Conservation (phyloP, 2,329 filamentous ascomycete species). For the Ascochyta koolunga region DNA sequence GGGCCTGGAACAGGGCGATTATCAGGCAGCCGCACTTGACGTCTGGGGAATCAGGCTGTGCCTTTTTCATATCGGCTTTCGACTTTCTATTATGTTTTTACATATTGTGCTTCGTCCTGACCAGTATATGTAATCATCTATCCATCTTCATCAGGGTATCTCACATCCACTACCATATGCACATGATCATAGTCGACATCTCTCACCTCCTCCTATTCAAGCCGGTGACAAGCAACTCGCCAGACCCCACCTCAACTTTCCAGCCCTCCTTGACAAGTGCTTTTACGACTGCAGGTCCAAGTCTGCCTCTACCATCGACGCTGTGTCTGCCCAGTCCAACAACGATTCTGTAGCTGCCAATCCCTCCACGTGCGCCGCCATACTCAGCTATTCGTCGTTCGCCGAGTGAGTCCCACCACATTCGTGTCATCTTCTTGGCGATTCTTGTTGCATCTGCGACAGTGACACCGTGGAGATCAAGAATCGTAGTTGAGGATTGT, state of each 20-base stretch:
- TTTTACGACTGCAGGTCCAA: constrained; percentile 81
- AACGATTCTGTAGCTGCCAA: constrained; percentile 71
- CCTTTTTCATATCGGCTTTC: background rate
- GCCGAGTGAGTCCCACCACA: constrained; percentile 79
- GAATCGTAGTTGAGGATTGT: constrained; percentile 69
- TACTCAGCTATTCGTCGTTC: constrained; percentile 62
- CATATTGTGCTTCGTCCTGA: background rate
- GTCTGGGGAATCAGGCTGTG: background rate
- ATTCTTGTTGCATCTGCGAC: constrained; percentile 84
- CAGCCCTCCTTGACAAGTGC: constrained; percentile 80
- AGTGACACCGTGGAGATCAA: constrained; percentile 85
- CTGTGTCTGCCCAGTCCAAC: constrained; percentile 84
- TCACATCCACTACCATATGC: background rate
- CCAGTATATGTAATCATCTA: background rate
- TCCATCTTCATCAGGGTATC: constrained; percentile 1
- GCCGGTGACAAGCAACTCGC: constrained; percentile 73
- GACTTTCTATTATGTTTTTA: background rate
- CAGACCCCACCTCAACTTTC: constrained; percentile 76
- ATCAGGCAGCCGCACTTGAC: constrained; percentile 4
- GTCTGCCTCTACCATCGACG: constrained; percentile 72
- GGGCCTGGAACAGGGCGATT: constrained; percentile 4
- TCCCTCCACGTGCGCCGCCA: constrained; percentile 51
- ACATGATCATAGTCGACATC: background rate
- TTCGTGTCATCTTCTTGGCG: constrained; percentile 66
- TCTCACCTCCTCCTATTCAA: constrained; percentile 39